Base-by-base conservation (phyloP, 2,329 filamentous ascomycete species). In the Massarina eburnea region DNA sequence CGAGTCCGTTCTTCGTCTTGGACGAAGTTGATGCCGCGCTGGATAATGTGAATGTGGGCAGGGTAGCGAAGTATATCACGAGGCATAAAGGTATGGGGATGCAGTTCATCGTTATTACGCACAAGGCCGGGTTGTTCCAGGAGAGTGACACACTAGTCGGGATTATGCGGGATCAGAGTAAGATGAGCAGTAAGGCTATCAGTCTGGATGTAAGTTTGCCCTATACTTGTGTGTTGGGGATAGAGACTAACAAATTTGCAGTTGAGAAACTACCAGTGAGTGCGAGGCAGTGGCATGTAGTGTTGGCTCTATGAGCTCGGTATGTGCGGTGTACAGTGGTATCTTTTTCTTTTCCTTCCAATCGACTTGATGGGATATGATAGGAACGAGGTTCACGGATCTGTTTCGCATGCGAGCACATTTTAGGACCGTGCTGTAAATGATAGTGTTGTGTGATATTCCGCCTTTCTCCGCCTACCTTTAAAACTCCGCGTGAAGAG, bases 101-200 rank as follows among this genome's bases (percentile, higher is more conserved):
- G 91, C 94, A 99, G 71, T 99, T 99, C 60, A 95, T 99, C 50
- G 94, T 99, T 57, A 99, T 99, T 71, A 91, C 85, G 74, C 80
- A 99, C 68, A 99, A 99, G 80, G 88, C 91, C 0, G 91, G 91
- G 1, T 77, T 99, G 45, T 99, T 97, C 75, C 91, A 99, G 73
- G 89, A 95, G 70, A 96, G 90, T 65, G 91, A 99, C 78, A 95
- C 91, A 51, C 72, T 99, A 59, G 91, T 99, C 4, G 94, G 94
- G 41, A 91, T 99, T 9, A 97, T 96, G 76, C 81, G 94, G 56
- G 95, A 99, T 66, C 94, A 99, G 74, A 84, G 86, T 45, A 89
- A 90, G 46, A 99, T 97, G 73, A 95, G 87, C 62, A 95, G 88
- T 59, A 88, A 90, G 73, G 89, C 90, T 29, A 75, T 99, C 73